Evolutionary conservation across 1,139 yeast species (phyloP).

Genomic region (Wickerhamiella infanticola): DNA sequence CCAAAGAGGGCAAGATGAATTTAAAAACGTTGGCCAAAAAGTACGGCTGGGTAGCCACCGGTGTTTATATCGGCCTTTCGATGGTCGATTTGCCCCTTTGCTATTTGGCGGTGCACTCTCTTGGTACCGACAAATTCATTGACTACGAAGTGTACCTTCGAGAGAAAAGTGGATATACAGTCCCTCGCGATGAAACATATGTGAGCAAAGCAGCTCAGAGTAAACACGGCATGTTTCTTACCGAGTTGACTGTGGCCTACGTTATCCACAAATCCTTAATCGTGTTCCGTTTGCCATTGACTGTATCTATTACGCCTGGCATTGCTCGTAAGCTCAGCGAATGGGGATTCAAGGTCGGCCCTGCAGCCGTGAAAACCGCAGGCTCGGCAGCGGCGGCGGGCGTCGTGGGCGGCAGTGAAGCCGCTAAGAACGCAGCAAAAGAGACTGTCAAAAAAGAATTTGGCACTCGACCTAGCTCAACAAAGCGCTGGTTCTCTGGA

Average conservation of each 20-base stretch:
- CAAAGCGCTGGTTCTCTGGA: slow-evolving; percentile 38
- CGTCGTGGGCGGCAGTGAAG: neutral
- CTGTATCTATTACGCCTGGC: slow-evolving; percentile 85
- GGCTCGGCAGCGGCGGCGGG: neutral
- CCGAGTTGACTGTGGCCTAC: slow-evolving; percentile 81
- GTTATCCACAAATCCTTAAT: slow-evolving; percentile 78
- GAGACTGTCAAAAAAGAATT: slow-evolving; percentile 18
- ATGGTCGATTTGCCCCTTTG: slow-evolving; percentile 71
- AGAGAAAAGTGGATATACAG: slow-evolving; percentile 23
- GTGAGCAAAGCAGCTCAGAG: slow-evolving; percentile 16
- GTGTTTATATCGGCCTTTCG: slow-evolving; percentile 59
- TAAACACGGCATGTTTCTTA: slow-evolving; percentile 31
- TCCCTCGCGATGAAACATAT: slow-evolving; percentile 18
- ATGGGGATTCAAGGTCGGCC: slow-evolving; percentile 59
- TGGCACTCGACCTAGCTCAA: slow-evolving; percentile 37
- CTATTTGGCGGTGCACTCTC: slow-evolving; percentile 64
- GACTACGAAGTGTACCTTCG: slow-evolving; percentile 48
- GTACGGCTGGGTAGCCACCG: slow-evolving; percentile 86
- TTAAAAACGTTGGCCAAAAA: slow-evolving; percentile 60
- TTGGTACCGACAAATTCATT: slow-evolving; percentile 69
- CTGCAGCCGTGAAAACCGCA: neutral
- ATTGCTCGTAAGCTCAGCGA: slow-evolving; percentile 48
- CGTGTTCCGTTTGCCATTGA: slow-evolving; percentile 67
- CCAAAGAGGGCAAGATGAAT: slow-evolving; percentile 24
- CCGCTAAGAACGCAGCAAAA: neutral